These are phyloP conservation scores for Rhizopus arrhizus DNA, from an alignment of 371 early-diverging fungal species.

Conservation along the genomic window DNA sequence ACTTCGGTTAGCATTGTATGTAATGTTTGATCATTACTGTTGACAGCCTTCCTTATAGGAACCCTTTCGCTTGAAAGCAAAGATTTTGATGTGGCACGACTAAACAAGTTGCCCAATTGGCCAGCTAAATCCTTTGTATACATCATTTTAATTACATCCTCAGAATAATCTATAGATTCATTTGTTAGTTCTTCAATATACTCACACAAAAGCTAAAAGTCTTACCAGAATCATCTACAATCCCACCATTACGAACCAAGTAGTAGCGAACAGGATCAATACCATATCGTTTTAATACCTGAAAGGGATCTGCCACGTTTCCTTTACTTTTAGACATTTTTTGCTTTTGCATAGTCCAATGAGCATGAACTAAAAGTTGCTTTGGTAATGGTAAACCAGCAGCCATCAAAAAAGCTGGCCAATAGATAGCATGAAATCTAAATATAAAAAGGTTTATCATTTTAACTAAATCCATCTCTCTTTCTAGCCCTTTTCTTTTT, in stretches of 20 bases:
- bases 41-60: conserved; percentile 39
- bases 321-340: conserved; percentile 95
- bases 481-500: conserved; percentile 5
- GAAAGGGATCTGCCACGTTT: conserved; percentile 88
- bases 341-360: conserved; percentile 85
- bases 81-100: conserved; percentile 60
- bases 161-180: conserved; percentile 67
- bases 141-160: conserved; percentile 61
- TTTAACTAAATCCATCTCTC: not conserved
- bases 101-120: conserved; percentile 86
- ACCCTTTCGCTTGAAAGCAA: conserved; percentile 58
- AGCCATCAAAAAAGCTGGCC: conserved; percentile 95
- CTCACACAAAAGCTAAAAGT: too few relatives aligned
- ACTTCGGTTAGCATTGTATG: conserved; percentile 37
- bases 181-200: too few relatives aligned
- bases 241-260: conserved; percentile 87
- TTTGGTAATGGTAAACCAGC: conserved; percentile 77
- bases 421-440: conserved; percentile 93
- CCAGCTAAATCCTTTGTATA: conserved; percentile 83
- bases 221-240: conserved; percentile 78
- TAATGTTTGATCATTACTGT: conserved; percentile 43
- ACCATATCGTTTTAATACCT: conserved; percentile 72
- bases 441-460: not conserved
- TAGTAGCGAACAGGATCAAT: conserved; percentile 90
- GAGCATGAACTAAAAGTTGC: conserved; percentile 87